Evolutionary conservation across 305 asterid species (phyloP), one percentile per base, ranked within the genome.

Genomic region (Fraxinus paxiana): DNA sequence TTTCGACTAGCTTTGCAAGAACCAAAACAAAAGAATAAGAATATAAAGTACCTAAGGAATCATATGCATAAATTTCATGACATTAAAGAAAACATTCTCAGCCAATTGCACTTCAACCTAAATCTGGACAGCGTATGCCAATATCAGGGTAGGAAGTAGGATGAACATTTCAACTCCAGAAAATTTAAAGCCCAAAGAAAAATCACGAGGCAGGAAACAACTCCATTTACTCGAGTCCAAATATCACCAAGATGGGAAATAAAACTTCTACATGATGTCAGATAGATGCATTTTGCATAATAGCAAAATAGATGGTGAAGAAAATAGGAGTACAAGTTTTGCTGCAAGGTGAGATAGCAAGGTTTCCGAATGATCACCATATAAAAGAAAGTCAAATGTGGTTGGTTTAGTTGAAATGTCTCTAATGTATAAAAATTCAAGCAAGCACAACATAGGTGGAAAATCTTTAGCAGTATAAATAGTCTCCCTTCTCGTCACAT

Each of bases 1-100:
- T 96, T 96, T 87, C 99, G 99, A 91, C 99, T 96, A 90, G 97
- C 97, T 92, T 94, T 93, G 97, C 98, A 90, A 81, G 80, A 93
- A 94, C 75, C 91, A 77, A 84, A 88, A 85, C 73, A 88, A 82
- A 84, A 76, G 48, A 89, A 81, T 87, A 86, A 89, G 88, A 77
- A 79, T 74, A 81, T 75, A 63, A 67, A 73, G 76, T 30, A 46
- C 38, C 80, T 81, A n/a, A 48, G 8, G 43, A 76, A 71, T 72
- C 31, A 79, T 18, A 33, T 54, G 31, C 67, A 54, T 28, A 24
- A 71, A n/a, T 65, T 34, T 70, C 13, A 54, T 43, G 30, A 54
- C 77, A 70, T 20, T 3, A 71, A n/a, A 75, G 13, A 1, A 76
- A 33, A 26, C 31, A 35, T 33, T 33, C 22, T 28, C 48, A 76